Percentiles rank a stretch among this genome's conserved stretches.
phyloP scores from a whole-genome alignment of 163 green algal species.

The Smithsoniella earleae region DNA sequence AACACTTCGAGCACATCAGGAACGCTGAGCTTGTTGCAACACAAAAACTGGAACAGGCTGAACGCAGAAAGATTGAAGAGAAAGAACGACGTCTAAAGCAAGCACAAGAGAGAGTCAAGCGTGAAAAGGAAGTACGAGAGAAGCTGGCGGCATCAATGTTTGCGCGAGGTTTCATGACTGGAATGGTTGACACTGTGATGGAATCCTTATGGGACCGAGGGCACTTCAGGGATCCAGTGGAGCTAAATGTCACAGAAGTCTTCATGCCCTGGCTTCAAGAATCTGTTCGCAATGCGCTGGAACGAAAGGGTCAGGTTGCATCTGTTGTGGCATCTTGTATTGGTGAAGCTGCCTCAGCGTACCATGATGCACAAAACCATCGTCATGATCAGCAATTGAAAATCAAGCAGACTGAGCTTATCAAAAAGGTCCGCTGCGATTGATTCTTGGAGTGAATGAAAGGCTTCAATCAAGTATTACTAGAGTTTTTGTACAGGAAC shows the following conservation, averaged over 20 bases:
- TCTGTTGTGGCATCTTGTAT: conserved; percentile 23
- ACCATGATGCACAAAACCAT: conserved; percentile 32
- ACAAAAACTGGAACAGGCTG: conserved; percentile 72
- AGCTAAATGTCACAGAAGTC: conserved; percentile 46
- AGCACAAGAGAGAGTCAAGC: conserved; percentile 56
- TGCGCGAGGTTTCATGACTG: conserved; percentile 64
- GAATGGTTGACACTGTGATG: conserved; percentile 62
- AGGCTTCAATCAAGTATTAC: too few relatives aligned
- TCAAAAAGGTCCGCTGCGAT: conserved; percentile 5
- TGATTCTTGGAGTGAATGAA: too few relatives aligned
- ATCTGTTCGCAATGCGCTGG: neutral
- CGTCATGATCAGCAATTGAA: conserved; percentile 34
- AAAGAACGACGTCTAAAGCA: conserved; percentile 55
- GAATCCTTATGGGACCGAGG: conserved; percentile 50
- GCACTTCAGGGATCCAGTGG: conserved; percentile 71
- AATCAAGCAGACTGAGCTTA: conserved; percentile 10
- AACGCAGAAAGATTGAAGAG: conserved; percentile 70
- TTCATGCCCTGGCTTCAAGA: conserved; percentile 70
- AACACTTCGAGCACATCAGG: conserved; percentile 68
- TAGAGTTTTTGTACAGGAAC: conserved; percentile 45
- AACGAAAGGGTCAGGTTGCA: neutral
- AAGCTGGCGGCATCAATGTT: conserved; percentile 69
- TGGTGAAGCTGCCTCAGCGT: conserved; percentile 36
- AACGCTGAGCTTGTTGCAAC: conserved; percentile 69
- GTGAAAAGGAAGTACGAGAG: conserved; percentile 55